Percentiles rank a stretch among this genome's conserved stretches.
Conservation (phyloP, 306 rosid genomes). For the Cicer arietinum region DNA sequence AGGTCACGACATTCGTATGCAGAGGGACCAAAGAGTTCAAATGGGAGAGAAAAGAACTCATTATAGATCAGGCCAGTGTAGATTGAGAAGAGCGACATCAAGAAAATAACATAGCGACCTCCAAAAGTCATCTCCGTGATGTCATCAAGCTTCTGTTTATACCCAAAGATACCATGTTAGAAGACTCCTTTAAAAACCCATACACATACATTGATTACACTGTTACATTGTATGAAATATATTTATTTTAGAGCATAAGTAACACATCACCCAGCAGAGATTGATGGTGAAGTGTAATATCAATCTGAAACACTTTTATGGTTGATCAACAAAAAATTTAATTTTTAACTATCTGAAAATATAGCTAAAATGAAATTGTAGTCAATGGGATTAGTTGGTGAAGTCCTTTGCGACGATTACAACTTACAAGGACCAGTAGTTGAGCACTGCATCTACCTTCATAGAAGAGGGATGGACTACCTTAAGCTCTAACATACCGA, state of each 20-base stretch:
- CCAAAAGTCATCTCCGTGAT: constrained; percentile 96
- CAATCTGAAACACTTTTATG: constrained; percentile 5
- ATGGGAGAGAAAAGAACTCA: constrained; percentile 95
- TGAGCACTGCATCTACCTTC: not conserved
- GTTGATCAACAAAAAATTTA: constrained; percentile 16
- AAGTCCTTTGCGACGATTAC: constrained; percentile 10
- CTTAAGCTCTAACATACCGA: not conserved
- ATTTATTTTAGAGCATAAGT: constrained; percentile 9
- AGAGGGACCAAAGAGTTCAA: constrained; percentile 81
- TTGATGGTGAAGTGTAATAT: constrained; percentile 25
- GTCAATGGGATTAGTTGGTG: not conserved
- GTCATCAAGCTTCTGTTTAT: constrained; percentile 94
- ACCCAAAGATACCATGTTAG: constrained; percentile 36
- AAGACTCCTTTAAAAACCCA: constrained; percentile 1
- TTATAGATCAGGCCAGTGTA: constrained; percentile 95
- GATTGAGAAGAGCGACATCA: constrained; percentile 95
- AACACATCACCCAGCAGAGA: constrained; percentile 11
- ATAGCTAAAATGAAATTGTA: constrained; percentile 21
- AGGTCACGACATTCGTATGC: constrained; percentile 90
- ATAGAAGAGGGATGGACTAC: not conserved
- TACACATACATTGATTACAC: not conserved
- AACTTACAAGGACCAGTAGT: constrained; percentile 2
- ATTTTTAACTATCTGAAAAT: constrained; percentile 16
- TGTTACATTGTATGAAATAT: not conserved
- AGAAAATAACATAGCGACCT: constrained; percentile 88